phyloP scores from a whole-genome alignment of 768 basidiomycete species.

The Clitopilus hobsonii region DNA sequence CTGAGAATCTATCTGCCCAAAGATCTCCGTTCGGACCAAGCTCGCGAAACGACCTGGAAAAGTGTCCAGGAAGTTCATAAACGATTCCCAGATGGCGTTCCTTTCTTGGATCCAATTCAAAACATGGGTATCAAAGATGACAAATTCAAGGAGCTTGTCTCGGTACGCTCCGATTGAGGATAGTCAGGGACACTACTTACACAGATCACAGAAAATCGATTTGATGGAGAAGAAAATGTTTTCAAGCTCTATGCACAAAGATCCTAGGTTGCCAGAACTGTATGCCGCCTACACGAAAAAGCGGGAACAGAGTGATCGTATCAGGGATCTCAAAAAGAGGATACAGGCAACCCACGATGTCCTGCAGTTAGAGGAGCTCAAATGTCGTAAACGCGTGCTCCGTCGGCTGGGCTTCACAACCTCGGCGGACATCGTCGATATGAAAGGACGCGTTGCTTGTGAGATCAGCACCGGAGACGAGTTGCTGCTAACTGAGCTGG shows the following conservation, averaged over 20 bases:
- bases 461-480: slow-evolving; percentile 99
- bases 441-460: slow-evolving; percentile 97
- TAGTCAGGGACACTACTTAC: not conserved
- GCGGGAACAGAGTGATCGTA: slow-evolving; percentile 59
- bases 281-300: slow-evolving; percentile 82
- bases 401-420: slow-evolving; percentile 89
- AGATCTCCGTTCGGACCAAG: slow-evolving; percentile 72
- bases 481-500: slow-evolving; percentile 89
- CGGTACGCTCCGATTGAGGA: slow-evolving; percentile 39
- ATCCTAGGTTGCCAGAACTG: slow-evolving; percentile 71
- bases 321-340: slow-evolving; percentile 76
- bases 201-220: slow-evolving; percentile 71
- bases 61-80: slow-evolving; percentile 87
- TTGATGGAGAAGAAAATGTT: slow-evolving; percentile 85
- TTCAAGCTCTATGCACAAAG: slow-evolving; percentile 72
- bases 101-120: slow-evolving; percentile 84
- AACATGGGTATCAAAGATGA: slow-evolving; percentile 97
- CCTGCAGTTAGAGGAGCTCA: slow-evolving; percentile 94
- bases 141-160: slow-evolving; percentile 82
- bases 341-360: slow-evolving; percentile 91
- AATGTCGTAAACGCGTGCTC: slow-evolving; percentile 89
- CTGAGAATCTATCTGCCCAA: slow-evolving; percentile 87
- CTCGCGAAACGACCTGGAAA: slow-evolving; percentile 85
- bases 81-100: slow-evolving; percentile 83
- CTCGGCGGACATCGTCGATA: slow-evolving; percentile 87